A percentile compares a stretch with the other conserved stretches of the same genome.
Evolutionary conservation across 129 eudicot species (phyloP).

Genomic region (Arctium lappa): DNA sequence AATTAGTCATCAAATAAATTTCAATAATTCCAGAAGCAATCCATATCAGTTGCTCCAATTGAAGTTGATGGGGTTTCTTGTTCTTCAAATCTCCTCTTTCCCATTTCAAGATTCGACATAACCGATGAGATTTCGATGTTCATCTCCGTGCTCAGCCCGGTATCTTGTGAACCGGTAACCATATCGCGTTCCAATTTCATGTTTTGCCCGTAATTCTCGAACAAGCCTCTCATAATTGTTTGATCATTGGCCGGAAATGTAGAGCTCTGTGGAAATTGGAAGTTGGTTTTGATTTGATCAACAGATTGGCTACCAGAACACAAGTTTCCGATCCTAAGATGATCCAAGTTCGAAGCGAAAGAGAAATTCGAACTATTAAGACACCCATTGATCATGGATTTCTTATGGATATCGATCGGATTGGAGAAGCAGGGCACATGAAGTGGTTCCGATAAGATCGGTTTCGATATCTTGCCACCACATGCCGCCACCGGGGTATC

Average conservation of each 20-base stretch:
- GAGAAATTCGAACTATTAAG: slow-evolving; percentile 17
- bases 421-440: slow-evolving; percentile 99
- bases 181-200: slow-evolving; percentile 43
- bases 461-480: slow-evolving; percentile 9
- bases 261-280: slow-evolving; percentile 19
- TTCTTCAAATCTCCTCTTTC: slow-evolving; percentile 46
- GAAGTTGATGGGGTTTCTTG: slow-evolving; percentile 49
- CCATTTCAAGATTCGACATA: slow-evolving; percentile 55
- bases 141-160: slow-evolving; percentile 55
- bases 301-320: slow-evolving; percentile 11
- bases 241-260: slow-evolving; percentile 40
- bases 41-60: slow-evolving; percentile 49
- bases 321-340: not conserved
- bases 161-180: slow-evolving; percentile 58
- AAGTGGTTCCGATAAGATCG: slow-evolving; percentile 23
- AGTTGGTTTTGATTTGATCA: slow-evolving; percentile 13
- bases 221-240: slow-evolving; percentile 36
- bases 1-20: not conserved
- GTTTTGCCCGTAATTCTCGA: slow-evolving; percentile 37
- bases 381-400: slow-evolving; percentile 8
- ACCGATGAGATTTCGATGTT: slow-evolving; percentile 62
- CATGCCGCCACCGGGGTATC: slow-evolving; percentile 39
- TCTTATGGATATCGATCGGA: slow-evolving; percentile 31
- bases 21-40: slow-evolving; percentile 47
- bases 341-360: slow-evolving; percentile 15